Percentiles rank a stretch among this genome's conserved stretches.
Conservation (phyloP, 345 rosid species). For the Rhizophora apiculata region DNA sequence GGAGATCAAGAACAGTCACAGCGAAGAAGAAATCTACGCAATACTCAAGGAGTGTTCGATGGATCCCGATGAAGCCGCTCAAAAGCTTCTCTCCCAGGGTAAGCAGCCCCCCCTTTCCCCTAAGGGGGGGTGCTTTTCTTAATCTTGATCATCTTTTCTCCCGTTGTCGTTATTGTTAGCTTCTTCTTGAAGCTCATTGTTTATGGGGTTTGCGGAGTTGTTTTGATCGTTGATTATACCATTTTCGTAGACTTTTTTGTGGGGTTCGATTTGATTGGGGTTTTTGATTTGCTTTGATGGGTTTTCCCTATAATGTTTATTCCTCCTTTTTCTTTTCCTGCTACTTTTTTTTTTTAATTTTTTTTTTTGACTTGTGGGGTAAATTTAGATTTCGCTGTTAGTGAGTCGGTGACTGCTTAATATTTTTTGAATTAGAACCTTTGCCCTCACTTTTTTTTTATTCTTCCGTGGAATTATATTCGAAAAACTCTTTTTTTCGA, state of each 20-base stretch:
- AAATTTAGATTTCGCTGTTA: conserved; percentile 14
- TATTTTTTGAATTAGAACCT: background rate
- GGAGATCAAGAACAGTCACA: conserved; percentile 75
- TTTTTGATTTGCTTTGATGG: conserved; percentile 20
- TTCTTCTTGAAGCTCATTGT: conserved; percentile 1
- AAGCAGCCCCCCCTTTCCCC: background rate
- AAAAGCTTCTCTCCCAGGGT: conserved; percentile 74
- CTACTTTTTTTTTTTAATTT: no score
- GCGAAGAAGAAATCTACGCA: conserved; percentile 92
- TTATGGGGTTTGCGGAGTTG: conserved; percentile 6
- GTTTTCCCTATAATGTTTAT: conserved; percentile 8
- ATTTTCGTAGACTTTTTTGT: conserved; percentile 4
- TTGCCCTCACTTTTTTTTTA: background rate
- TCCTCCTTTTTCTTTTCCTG: background rate
- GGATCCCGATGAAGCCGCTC: conserved; percentile 89
- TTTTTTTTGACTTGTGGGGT: background rate
- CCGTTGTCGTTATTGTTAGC: background rate
- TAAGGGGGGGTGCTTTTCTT: background rate
- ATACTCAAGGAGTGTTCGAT: conserved; percentile 84
- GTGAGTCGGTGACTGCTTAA: background rate
- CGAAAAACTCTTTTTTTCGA: background rate
- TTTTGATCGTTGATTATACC: background rate
- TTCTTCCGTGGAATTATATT: background rate
- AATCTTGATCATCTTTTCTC: background rate
- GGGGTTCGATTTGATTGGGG: conserved; percentile 20